Evolutionary conservation across 2,329 filamentous ascomycete species (phyloP), one percentile per base, ranked within the genome.

Genomic region (Alternaria infectoria): DNA sequence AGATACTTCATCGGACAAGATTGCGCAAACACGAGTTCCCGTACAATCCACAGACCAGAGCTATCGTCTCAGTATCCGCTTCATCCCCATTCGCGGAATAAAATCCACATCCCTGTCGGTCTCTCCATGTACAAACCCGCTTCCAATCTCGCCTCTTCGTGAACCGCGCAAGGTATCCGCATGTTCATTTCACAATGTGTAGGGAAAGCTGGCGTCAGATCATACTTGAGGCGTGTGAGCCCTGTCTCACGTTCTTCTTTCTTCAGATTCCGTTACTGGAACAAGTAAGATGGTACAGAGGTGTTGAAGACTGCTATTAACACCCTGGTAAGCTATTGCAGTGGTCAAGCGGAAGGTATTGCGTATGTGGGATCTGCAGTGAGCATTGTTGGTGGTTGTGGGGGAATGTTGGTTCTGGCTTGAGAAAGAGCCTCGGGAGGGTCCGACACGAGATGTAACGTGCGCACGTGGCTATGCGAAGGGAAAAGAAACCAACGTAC

Each of bases 291-390:
- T 55, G 40, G n/a, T 12, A 9, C 6, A 12, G 23, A 12, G 13
- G 28, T 64, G 67, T 73, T 21, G 68, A 71, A 62, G 26, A 59
- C 69, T 69, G 71, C 45, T 73, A 73, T 72, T 61, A 44, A 55
- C 15, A 63, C 62, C 71, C 69, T 66, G 59, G 69, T 66, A 57
- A 25, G 25, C 62, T 73, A 73, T 70, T 61, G 52, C 59, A 57
- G 54, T 32, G 23, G 21, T 59, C 9, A 40, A n/a, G 50, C 43
- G 49, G 28, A 23, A 54, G 58, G 46, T 30, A 11, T 32, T 23
- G 57, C 28, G 50, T 43, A 50, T 17, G 49, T 25, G 32, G 30
- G 62, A 56, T 51, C 59, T 50, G 19, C 26, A 49, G 32, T 57
- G 49, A 44, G 51, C 64, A 45, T 56, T 54, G 54, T 45, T 57